Base-by-base conservation (phyloP, 352 stramenopile species). In the Globisporangium splendens region DNA sequence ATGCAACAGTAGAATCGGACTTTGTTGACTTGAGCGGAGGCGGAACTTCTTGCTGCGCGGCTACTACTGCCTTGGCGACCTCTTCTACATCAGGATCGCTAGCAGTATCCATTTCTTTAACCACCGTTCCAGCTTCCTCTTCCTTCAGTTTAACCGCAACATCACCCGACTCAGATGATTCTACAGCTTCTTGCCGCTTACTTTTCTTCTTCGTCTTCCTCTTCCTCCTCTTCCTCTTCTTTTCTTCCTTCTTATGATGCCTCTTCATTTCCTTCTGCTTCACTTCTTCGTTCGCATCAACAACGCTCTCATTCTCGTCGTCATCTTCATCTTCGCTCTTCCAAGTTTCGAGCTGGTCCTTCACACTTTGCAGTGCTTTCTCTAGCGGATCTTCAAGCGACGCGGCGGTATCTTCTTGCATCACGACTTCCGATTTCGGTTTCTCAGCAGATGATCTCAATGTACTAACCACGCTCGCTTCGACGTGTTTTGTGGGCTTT, bases 351-450 rank as follows among this genome's bases (percentile, higher is more conserved):
- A 72, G 63, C 33, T 73, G 66, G 46, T 73, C 75, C 42, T 66
- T 50, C 31, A 79, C 61, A n/a, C 58, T 71, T 11, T 63, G 52
- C 33, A 83, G 54, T 15, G 67, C 69, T 41, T 68, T 66, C 35
- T 80, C 72, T 14, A 82, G 47, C 31, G 65, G 61, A 38, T 81
- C 60, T 42, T 67, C 61, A 24, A 47, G 10, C n/a, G 57, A 58
- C 20, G 50, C 3, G 7, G 54, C 24, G 22, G 55, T 24, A 18
- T 50, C 52, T 35, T 35, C 28, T 35, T 35, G 28, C 28, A 35
- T 10, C 28, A 10, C 28, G 7, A 8, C 28, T 11, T 10, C 5
- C 28, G 5, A 8, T 35, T 35, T 44, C 17, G 12, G 39, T 12
- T 44, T 44, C 39, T 35, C 28, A 35, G 10, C 5, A 35, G 28